A percentile compares a stretch with the other conserved stretches of the same genome.
These are phyloP conservation scores for Periglandula ipomoeae DNA, from an alignment of 2,329 filamentous ascomycete species.

Conservation along the genomic window DNA sequence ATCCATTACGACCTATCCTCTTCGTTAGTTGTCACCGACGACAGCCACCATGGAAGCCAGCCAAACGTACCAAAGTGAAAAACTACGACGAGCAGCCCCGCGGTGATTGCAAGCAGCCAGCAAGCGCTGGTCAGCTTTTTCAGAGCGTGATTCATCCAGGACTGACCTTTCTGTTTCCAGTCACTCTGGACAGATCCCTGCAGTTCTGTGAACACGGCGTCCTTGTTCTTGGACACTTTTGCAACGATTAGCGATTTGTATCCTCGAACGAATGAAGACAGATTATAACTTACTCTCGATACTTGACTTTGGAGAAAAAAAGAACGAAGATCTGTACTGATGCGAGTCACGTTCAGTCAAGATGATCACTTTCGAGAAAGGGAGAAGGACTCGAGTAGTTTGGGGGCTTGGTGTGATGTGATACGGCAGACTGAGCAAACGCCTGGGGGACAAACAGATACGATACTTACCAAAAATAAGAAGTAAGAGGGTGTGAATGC, in stretches of 20 bases:
- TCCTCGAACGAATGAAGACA: too few relatives aligned
- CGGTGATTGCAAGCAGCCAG: constrained; percentile 4
- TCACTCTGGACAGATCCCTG: neutral
- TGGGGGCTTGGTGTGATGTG: constrained; percentile 2
- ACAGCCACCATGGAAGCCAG: too few relatives aligned
- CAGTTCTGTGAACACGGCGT: neutral
- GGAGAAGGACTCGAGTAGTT: neutral
- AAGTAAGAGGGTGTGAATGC: neutral
- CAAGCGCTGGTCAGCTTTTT: constrained; percentile 5
- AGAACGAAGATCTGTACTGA: neutral
- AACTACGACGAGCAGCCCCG: neutral
- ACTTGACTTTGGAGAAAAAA: neutral
- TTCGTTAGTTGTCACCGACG: too few relatives aligned
- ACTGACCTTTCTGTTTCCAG: neutral
- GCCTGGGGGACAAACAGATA: neutral
- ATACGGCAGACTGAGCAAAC: constrained; percentile 4
- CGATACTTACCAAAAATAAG: neutral
- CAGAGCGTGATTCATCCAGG: constrained; percentile 1
- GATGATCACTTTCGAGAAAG: neutral
- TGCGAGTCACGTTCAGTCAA: neutral
- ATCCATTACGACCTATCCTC: constrained; percentile 3
- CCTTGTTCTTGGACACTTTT: constrained; percentile 4
- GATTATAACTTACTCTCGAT: too few relatives aligned
- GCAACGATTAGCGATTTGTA: neutral
- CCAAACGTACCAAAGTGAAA: constrained; percentile 5